Evolutionary conservation across 257 asterid species (phyloP).

Genomic region (Ilex asprella): DNA sequence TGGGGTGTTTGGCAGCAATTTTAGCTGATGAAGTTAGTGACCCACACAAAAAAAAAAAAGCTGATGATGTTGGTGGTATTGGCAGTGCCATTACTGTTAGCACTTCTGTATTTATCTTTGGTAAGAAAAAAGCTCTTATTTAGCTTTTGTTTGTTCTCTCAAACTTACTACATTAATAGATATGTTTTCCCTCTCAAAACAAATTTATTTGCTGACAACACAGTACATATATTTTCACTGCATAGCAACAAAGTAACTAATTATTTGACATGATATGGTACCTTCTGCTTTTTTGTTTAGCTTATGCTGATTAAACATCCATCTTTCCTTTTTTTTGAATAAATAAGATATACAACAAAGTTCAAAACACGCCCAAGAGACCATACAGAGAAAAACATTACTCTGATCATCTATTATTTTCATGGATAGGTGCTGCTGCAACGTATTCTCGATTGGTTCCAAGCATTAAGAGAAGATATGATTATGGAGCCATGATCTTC

Average conservation of each 20-base stretch:
- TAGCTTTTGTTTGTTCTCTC: not conserved
- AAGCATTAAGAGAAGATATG: constrained; percentile 50
- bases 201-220: no score
- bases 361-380: no score
- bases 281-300: no score
- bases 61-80: no score
- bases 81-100: constrained; percentile 51
- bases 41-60: no score
- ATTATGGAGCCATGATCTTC: constrained; percentile 74
- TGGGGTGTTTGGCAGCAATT: constrained; percentile 74
- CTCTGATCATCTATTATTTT: not conserved
- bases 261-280: no score
- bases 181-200: not conserved
- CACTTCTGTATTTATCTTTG: constrained; percentile 42
- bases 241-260: no score
- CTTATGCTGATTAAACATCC: not conserved
- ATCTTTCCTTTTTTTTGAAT: no score
- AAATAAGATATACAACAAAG: no score
- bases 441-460: constrained; percentile 58
- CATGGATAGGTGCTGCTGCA: constrained; percentile 48
- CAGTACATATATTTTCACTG: no score
- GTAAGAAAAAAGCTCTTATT: constrained; percentile 19
- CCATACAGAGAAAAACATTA: not conserved
- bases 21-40: constrained; percentile 44
- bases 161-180: no score